Percentiles rank a stretch among this genome's conserved stretches.
Evolutionary conservation across 2,329 filamentous ascomycete genomes (phyloP).

Genomic region (Diaporthe sp.): DNA sequence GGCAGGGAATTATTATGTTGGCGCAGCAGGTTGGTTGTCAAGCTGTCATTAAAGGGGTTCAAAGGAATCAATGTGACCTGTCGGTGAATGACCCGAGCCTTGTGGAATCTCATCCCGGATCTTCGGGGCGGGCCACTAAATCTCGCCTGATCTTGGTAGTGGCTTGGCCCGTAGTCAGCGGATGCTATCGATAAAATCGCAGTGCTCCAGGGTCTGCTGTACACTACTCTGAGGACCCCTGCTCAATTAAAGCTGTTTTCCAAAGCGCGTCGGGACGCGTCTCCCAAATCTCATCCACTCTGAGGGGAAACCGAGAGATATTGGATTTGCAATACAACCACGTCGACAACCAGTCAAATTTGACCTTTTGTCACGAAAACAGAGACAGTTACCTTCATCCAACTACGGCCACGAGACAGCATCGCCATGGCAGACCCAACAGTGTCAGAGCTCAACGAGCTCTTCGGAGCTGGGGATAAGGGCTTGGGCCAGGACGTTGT

Average conservation of each 20-base stretch:
- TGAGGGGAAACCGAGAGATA: not conserved
- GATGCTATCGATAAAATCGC: conserved; percentile 32
- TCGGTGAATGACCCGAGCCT: conserved; percentile 19
- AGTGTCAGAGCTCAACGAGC: conserved; percentile 59
- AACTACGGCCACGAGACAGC: conserved; percentile 28
- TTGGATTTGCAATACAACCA: not conserved
- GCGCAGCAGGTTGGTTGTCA: not conserved
- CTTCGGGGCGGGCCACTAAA: conserved; percentile 31
- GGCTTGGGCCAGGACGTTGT: conserved; percentile 83
- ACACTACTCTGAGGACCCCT: conserved; percentile 12
- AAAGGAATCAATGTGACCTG: conserved; percentile 19
- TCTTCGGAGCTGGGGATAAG: conserved; percentile 69
- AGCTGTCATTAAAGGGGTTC: conserved; percentile 23
- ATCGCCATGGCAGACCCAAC: conserved; percentile 56
- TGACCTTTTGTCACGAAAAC: not conserved
- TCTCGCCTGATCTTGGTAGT: conserved; percentile 31
- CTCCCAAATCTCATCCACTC: conserved; percentile 36
- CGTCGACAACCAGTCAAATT: not conserved
- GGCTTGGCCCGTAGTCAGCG: conserved; percentile 1
- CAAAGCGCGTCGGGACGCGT: conserved; percentile 38
- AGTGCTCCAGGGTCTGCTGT: not conserved
- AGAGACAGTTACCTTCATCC: too few relatives aligned
- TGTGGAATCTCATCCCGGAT: conserved; percentile 26
- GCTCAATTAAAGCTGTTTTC: conserved; percentile 33
- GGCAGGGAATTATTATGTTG: not conserved